Base-by-base conservation (phyloP, 805 yeast species). In the Hagleromyces aurorensis region DNA sequence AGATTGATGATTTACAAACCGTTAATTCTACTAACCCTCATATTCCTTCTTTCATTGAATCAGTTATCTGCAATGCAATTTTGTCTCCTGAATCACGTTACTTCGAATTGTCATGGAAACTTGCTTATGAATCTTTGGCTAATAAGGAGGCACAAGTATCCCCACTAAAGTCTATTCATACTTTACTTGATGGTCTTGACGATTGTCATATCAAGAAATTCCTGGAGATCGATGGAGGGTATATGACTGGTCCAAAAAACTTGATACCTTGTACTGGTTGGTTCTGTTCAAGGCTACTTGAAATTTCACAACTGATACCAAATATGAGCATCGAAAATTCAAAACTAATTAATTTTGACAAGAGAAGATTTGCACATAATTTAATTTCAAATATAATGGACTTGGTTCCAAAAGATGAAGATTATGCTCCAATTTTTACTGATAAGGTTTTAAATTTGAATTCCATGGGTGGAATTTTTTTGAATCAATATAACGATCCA, bases 191-290 rank as follows among this genome's bases (percentile, higher is more conserved):
- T 1, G 40, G 41, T 3, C 44, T 43, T 4, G 50, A 41, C 13
- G 38, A 33, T 15, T 25, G 17, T 12, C 50, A 45, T 26, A 22
- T 55, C 50, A 37, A 38, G 45, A 10, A 55, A 43, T 27, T 48
- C 62, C 25, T 44, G 51, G 37, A 55, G 31, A 40, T 52, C 35
- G 65, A 62, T 32, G 49, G 48, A 20, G 52, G 53, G 19, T 51
- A 50, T 33, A 38, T 54, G 29, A 34, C 51, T 4, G 55, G 43
- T n/a, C 37, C 38, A 38, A 53, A 34, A 64, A 66, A 31, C 67
- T 59, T 83, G 28, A 72, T 85, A 5, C 91, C 94, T 2, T 87
- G 96, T 48, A 72, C 85, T 36, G 96, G 96, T 7, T 89, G 97
- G 97, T 64, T 85, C 29, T 63, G 80, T 14, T 89, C 81, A 44